Evolutionary conservation across 2,329 filamentous ascomycete species (phyloP).

Genomic region (Incumbomyces lentus): DNA sequence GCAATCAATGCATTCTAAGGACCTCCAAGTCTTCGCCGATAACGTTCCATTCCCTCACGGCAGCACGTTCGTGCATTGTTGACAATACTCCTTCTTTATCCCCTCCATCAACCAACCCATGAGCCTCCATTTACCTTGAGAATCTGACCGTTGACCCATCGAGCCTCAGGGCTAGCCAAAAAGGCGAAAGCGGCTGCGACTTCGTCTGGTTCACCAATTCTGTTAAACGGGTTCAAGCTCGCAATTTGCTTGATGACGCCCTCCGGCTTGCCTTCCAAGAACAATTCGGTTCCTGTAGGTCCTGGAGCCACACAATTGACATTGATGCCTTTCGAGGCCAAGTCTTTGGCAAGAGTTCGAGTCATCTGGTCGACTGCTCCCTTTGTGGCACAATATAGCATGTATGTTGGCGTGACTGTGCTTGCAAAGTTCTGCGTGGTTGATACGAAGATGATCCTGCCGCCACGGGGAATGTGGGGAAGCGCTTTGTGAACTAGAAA

Average conservation of each 20-base stretch:
- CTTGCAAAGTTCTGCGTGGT: conserved; percentile 32
- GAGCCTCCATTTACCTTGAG: conserved; percentile 37
- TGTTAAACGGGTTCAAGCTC: conserved; percentile 33
- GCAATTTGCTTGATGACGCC: conserved; percentile 35
- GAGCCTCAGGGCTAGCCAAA: conserved; percentile 27
- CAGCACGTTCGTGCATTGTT: no score
- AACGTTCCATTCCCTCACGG: no score
- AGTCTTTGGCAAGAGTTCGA: conserved; percentile 45
- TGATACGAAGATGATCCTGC: conserved; percentile 44
- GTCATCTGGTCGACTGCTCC: conserved; percentile 52
- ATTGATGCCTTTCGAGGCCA: conserved; percentile 37
- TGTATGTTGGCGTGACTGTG: conserved; percentile 36
- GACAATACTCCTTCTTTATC: no score
- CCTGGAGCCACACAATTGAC: conserved; percentile 45
- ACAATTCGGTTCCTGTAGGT: conserved; percentile 47
- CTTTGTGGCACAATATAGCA: conserved; percentile 47
- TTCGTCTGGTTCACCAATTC: conserved; percentile 41
- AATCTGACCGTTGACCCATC: conserved; percentile 41
- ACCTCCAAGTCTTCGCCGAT: no score
- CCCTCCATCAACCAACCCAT: conserved; percentile 1
- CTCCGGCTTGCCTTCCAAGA: conserved; percentile 42
- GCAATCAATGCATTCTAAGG: no score
- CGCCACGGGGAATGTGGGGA: conserved; percentile 41
- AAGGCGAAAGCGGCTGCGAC: conserved; percentile 40
- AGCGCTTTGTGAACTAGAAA: conserved; percentile 45